Conservation (phyloP, 305 asterid genomes). For the Solanum hybrid region DNA sequence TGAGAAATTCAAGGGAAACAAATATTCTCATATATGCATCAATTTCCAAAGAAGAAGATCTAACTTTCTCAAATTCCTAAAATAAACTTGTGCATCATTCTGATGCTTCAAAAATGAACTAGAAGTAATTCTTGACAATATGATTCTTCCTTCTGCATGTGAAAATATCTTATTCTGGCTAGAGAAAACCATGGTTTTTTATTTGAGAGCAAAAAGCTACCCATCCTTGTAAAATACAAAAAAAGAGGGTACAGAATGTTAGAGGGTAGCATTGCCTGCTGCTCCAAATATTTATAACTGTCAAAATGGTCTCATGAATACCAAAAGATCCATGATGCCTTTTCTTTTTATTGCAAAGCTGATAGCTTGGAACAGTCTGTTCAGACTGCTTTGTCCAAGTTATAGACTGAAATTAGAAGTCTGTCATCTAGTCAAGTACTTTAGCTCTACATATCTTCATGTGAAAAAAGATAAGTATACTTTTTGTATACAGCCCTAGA, state of each 20-base stretch:
- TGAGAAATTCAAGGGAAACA: not conserved
- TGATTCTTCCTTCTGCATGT: not conserved
- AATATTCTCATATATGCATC: not conserved
- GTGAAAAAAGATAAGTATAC: not conserved
- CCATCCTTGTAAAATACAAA: not conserved
- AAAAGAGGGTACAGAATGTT: not conserved
- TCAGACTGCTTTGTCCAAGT: not conserved
- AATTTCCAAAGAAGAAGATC: not conserved
- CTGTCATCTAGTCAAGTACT: not conserved
- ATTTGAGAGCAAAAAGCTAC: not conserved
- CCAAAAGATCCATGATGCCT: not conserved
- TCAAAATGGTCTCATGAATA: not conserved
- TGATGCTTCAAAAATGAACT: not conserved
- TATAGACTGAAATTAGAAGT: not conserved
- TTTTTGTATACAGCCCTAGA: not conserved
- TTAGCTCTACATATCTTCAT: not conserved
- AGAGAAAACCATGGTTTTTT: not conserved
- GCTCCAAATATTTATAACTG: not conserved
- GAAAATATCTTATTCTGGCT: not conserved
- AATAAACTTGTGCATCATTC: not conserved
- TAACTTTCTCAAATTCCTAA: not conserved
- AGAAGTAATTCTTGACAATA: not conserved
- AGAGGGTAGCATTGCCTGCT: not conserved
- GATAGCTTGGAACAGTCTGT: not conserved
- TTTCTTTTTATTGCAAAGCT: not conserved